phyloP scores from a whole-genome alignment of 305 asterid species.

The Fraxinus angustifolia region DNA sequence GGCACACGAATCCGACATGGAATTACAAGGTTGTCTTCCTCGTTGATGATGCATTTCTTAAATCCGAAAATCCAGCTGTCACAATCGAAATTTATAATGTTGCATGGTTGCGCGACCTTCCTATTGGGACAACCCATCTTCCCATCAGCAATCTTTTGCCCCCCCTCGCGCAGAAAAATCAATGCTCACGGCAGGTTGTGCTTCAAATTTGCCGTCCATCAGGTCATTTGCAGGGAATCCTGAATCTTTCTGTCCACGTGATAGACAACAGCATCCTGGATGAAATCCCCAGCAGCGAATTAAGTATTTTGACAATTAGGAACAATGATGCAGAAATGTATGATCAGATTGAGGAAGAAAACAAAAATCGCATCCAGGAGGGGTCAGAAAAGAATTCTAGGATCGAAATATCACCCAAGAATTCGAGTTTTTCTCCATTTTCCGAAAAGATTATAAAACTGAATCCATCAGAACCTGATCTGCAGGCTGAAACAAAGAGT shows the following conservation, averaged over 20 bases:
- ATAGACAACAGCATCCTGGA: slow-evolving; percentile 16
- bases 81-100: slow-evolving; percentile 50
- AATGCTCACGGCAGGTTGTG: slow-evolving; percentile 32
- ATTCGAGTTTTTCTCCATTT: slow-evolving; percentile 1
- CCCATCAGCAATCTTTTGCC: slow-evolving; percentile 34
- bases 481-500: slow-evolving; percentile 20
- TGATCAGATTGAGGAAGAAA: background rate
- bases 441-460: slow-evolving; percentile 20
- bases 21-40: slow-evolving; percentile 48
- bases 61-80: slow-evolving; percentile 32
- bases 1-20: slow-evolving; percentile 62
- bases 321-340: slow-evolving; percentile 16
- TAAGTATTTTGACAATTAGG: slow-evolving; percentile 13
- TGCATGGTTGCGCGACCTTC: slow-evolving; percentile 58
- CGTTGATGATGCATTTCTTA: slow-evolving; percentile 38
- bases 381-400: slow-evolving; percentile 11
- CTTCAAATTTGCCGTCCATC: slow-evolving; percentile 56
- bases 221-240: slow-evolving; percentile 57
- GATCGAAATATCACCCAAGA: slow-evolving; percentile 1
- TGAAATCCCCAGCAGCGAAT: slow-evolving; percentile 16
- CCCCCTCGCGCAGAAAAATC: slow-evolving; percentile 25
- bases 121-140: slow-evolving; percentile 56
- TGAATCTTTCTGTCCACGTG: slow-evolving; percentile 44
- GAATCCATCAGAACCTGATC: slow-evolving; percentile 25
- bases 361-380: background rate